phyloP scores from a whole-genome alignment of 208 protist genomes.

The Acanthamoeba culbertsoni region DNA sequence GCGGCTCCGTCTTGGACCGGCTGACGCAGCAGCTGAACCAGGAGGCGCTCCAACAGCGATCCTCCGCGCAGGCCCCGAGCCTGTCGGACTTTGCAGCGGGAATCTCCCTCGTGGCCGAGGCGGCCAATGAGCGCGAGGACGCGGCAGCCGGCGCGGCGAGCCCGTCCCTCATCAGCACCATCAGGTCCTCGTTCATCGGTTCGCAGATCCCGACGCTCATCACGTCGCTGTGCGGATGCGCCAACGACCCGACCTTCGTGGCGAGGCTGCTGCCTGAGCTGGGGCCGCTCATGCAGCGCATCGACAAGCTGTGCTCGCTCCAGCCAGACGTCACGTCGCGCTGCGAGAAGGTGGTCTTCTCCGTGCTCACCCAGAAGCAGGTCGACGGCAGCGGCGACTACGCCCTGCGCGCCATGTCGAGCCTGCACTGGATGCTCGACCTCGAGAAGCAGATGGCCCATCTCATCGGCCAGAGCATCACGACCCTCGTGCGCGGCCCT shows the following conservation, averaged over 20 bases:
- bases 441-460: conserved; percentile 11
- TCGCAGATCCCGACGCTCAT: neutral
- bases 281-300: neutral
- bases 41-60: neutral
- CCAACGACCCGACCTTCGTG: neutral
- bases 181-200: neutral
- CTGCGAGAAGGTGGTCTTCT: neutral
- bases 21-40: neutral
- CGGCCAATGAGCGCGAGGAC: neutral
- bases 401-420: neutral
- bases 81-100: neutral
- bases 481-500: neutral
- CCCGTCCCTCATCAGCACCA: neutral
- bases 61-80: neutral
- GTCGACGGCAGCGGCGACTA: neutral
- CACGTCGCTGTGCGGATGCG: neutral
- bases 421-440: conserved; percentile 23
- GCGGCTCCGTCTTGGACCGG: neutral
- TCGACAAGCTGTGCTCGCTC: neutral
- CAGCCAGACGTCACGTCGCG: neutral
- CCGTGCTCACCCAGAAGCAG: neutral
- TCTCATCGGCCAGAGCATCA: conserved; percentile 1
- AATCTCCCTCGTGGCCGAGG: neutral
- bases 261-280: neutral
- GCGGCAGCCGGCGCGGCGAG: neutral